Conservation (phyloP, 768 basidiomycete genomes). For the Suillus placidus region DNA sequence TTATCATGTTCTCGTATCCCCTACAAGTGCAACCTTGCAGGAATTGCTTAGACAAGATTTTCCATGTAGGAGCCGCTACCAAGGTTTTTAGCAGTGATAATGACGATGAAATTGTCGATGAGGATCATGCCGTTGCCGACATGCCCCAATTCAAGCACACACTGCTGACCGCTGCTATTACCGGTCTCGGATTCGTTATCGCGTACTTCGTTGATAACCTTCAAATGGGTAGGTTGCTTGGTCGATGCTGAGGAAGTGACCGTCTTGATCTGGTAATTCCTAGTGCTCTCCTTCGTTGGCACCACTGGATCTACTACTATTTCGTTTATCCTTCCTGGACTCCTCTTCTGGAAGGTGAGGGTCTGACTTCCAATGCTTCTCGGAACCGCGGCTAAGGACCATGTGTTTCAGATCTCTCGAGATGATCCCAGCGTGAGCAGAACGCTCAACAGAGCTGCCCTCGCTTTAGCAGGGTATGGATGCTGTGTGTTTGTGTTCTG, state of each 20-base stretch:
- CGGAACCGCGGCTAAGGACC: conserved; percentile 14
- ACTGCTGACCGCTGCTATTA: conserved; percentile 67
- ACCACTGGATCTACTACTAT: conserved; percentile 97
- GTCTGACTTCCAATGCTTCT: conserved; percentile 13
- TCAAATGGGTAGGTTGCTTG: conserved; percentile 60
- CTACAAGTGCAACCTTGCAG: conserved; percentile 94
- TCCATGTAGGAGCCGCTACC: conserved; percentile 46
- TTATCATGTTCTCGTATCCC: conserved; percentile 93
- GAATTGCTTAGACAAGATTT: conserved; percentile 90
- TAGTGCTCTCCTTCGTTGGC: conserved; percentile 95
- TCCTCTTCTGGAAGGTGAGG: conserved; percentile 90
- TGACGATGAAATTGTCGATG: conserved; percentile 44
- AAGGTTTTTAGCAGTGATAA: conserved; percentile 42
- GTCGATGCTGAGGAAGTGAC: not conserved
- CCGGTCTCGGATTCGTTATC: conserved; percentile 65
- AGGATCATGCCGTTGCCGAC: conserved; percentile 58
- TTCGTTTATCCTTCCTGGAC: conserved; percentile 91
- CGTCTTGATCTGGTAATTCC: conserved; percentile 19
- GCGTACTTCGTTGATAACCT: conserved; percentile 82
- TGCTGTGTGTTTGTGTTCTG: conserved; percentile 83
- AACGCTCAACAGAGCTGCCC: conserved; percentile 58
- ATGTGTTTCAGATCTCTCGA: conserved; percentile 59
- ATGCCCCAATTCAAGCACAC: conserved; percentile 72
- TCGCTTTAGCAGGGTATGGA: conserved; percentile 78
- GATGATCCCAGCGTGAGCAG: conserved; percentile 57